Conservation (phyloP, 257 asterid genomes). For the Solanum chmielewskii region DNA sequence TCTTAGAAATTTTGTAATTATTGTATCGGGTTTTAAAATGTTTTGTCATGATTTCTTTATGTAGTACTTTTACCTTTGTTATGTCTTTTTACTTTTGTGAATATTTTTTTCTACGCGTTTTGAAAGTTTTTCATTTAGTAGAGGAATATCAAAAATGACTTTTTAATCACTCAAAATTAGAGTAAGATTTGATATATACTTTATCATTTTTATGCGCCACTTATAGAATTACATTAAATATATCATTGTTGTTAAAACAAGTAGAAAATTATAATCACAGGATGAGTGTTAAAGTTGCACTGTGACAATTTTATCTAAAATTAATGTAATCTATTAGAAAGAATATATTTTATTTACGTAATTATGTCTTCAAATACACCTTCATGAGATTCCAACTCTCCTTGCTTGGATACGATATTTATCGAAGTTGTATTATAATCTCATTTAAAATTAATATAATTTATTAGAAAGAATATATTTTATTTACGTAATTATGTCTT, state of each 20-base stretch:
- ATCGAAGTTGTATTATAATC: neutral
- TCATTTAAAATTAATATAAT: neutral
- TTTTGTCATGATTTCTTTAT: neutral
- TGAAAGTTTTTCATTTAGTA: no score
- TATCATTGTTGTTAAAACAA: no score
- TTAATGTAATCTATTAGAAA: neutral
- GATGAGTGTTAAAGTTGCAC: neutral
- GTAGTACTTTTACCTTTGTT: neutral
- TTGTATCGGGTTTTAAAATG: neutral
- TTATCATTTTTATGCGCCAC: no score
- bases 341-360: neutral
- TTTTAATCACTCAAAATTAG: neutral
- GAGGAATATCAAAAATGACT: neutral
- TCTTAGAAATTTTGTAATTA: neutral
- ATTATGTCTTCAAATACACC: neutral
- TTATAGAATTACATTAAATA: no score
- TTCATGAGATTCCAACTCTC: neutral
- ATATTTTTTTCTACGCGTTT: no score
- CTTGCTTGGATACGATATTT: neutral
- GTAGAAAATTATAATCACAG: neutral
- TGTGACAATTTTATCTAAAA: neutral
- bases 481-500: neutral
- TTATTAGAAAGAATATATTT: neutral
- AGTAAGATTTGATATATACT: neutral
- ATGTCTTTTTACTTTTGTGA: neutral